Base-by-base conservation (phyloP, 306 rosid species). In the Hippophae tibetana region DNA sequence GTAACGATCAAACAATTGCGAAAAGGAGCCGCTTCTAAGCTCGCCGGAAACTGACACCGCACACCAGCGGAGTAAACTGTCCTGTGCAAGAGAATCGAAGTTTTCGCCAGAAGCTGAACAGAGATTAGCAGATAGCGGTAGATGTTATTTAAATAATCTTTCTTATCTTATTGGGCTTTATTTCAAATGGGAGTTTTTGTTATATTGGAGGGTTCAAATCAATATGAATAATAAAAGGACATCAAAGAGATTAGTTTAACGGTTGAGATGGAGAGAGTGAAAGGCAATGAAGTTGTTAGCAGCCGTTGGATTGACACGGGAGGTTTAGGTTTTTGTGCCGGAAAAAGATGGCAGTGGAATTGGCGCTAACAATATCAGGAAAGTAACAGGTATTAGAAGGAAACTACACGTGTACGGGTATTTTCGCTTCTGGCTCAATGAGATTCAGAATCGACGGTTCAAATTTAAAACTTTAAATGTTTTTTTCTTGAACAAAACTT, bases 321-420 rank as follows among this genome's bases (percentile, higher is more conserved):
- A n/a, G 48, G 56, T 68, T 57, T 57, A 11, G 12, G 12, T 12
- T 48, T 48, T 48, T 48, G 10, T 47, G 47, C 7, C 53, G 64
- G 63, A 55, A 41, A 63, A 56, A 42, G 72, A 68, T 51, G 70
- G 26, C 18, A 68, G 68, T 18, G 52, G 68, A 73, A 72, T 86
- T 84, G 86, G 95, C 95, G 95, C 77, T 79, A 87, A 60, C 52
- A 69, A 47, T 75, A 12, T 71, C 68, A 52, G 45, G 46, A 45
- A 38, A 27, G 43, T 56, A 56, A 26, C 27, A 52, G 57, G 52
- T 40, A 47, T 43, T 44, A 55, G 40, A 7, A 55, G n/a, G 7
- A 13, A 27, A 23, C 40, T 55, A 66, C 69, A 80, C 78, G 76
- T 75, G 86, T 69, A 71, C 69, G 79, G 73, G 9, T 9, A 3